Percentiles rank a stretch among this genome's conserved stretches.
Conservation (phyloP, 495 filamentous ascomycete species). For the Sordaria brevicollis region DNA sequence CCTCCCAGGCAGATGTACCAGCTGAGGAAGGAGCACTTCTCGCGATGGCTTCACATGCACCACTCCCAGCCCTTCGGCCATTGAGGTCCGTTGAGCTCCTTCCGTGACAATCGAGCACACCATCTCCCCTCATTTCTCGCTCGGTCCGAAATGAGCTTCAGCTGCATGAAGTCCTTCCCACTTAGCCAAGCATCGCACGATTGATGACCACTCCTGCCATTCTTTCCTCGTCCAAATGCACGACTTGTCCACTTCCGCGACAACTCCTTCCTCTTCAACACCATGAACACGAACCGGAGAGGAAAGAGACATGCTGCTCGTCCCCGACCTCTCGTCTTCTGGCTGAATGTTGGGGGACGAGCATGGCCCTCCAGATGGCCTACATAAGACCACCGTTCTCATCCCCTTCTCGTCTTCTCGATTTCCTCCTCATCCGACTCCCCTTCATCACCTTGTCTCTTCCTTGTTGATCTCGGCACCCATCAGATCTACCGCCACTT, state of each 20-base stretch:
- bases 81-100: not conserved
- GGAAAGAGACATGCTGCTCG: not conserved
- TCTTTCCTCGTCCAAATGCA: not conserved
- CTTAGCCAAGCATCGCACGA: not conserved
- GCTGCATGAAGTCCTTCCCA: not conserved
- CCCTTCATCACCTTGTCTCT: conserved; percentile 2
- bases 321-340: not conserved
- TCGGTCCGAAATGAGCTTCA: not conserved
- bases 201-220: not conserved
- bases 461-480: not conserved
- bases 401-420: not conserved
- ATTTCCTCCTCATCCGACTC: not conserved
- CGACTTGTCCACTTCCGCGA: not conserved
- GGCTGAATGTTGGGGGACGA: not conserved
- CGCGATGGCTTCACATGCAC: not conserved
- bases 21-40: not conserved
- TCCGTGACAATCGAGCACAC: not conserved
- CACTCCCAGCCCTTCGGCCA: not conserved
- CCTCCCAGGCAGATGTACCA: not conserved
- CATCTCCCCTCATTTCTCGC: not conserved
- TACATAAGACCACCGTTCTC: not conserved
- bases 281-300: not conserved
- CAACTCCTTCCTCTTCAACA: not conserved
- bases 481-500: not conserved
- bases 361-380: not conserved